Base-by-base conservation (phyloP, 169 alveolate genomes). In the Plasmodium gonderi region DNA sequence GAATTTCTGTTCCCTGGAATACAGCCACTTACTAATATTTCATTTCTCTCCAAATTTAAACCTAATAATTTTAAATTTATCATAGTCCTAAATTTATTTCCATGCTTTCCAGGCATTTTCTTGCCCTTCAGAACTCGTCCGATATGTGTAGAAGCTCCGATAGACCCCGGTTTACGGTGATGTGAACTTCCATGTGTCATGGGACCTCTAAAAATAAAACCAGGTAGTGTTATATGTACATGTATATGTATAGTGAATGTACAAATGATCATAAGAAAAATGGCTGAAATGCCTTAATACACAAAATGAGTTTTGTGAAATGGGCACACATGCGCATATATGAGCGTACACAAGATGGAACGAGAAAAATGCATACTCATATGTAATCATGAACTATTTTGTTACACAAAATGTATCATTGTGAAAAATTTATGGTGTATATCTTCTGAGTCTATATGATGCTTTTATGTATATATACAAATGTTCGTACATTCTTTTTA, bases 91-190 rank as follows among this genome's bases (percentile, higher is more conserved):
- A 65, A 91, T 83, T 96, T 96, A 47, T 95, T 92, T 14, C 99
- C 99, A 92, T 97, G 92, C 40, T 97, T 95, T 0, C 99, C 99
- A 31, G 99, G 98, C 99, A 98, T 98, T 40, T 97, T 96, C 85
- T 98, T 98, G 17, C 98, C 98, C 42, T 98, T 98, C 74, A 97
- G 95, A 4, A 98, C 99, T 75, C 98, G 95, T 17, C 99, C 99
- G 26, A 99, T 99, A 65, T 96, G 97, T 67, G 99, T 97, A 17
- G 99, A 97, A 17, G 98, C 97, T 12, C 99, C 99, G 40, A 97
- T 95, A 3, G 99, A 96, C 33, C 99, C 99, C 17, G 98, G 97
- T 23, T 94, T 93, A 91, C 99, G 96, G 76, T 98, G 99, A 69
- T 98, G 97, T 51, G 93, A 80, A 38, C 99, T 97, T 51, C 99